phyloP scores from a whole-genome alignment of 1,139 yeast genomes.

The Scheffersomyces illinoinensis region DNA sequence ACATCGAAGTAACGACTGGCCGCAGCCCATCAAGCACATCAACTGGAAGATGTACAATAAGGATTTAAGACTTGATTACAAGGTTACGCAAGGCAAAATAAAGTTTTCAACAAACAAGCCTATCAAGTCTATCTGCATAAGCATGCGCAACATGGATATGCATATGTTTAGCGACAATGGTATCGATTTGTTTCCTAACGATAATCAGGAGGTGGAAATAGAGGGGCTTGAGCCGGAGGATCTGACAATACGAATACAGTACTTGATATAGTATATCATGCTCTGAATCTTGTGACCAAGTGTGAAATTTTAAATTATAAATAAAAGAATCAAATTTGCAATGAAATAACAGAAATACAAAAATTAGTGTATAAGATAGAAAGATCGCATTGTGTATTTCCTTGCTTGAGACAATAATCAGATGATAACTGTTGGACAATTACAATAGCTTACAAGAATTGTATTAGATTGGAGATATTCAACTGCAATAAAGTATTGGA shows the following conservation, averaged over 20 bases:
- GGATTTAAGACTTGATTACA: neutral
- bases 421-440: too few relatives aligned
- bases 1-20: slow-evolving; percentile 39
- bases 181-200: slow-evolving; percentile 44
- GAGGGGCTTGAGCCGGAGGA: neutral
- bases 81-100: neutral
- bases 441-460: neutral
- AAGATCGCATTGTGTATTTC: neutral
- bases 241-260: neutral
- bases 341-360: neutral
- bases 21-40: slow-evolving; percentile 51
- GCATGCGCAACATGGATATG: neutral
- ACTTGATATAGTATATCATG: neutral
- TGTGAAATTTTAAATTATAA: too few relatives aligned
- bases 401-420: too few relatives aligned
- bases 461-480: neutral
- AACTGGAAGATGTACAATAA: slow-evolving; percentile 10
- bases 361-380: neutral
- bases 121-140: slow-evolving; percentile 39
- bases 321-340: neutral
- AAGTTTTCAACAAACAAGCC: slow-evolving; percentile 31
- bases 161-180: slow-evolving; percentile 38
- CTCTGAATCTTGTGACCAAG: too few relatives aligned
- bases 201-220: neutral
- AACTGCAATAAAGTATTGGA: neutral